Base-by-base conservation (phyloP, 352 stramenopile species). In the Globisporangium recalcitrans region DNA sequence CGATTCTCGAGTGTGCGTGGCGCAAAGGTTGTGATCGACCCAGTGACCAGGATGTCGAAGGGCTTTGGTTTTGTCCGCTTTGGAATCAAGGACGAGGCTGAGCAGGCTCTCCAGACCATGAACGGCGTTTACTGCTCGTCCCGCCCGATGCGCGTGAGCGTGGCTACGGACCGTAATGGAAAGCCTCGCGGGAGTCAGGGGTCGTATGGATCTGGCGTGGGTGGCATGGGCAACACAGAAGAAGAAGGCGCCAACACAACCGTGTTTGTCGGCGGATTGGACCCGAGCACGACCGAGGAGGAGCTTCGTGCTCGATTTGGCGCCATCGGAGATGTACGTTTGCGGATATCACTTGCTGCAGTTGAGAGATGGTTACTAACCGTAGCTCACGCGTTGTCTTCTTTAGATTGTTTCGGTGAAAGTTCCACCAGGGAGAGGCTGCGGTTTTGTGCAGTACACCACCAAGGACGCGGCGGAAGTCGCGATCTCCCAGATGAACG, bases 21-120 rank as follows among this genome's bases (percentile, higher is more conserved):
- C 14, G 88, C 90, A 60, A 97, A 97, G 64, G 76, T 97, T 16
- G 88, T 97, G 42, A 91, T 94, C 52, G 91, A 97, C 63, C 75
- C 83, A 21, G 65, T 91, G 16, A 97, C 89, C 34, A 85, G 91
- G 22, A 90, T 90, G 74, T 91, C 89, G 27, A 97, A 97, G 70
- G 89, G 90, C 34, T 97, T 97, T 64, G 91, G 90, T 26, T 97
- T 97, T 62, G 89, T 97, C 38, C 85, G 91, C 24, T 97, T 97
- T 68, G 74, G 75, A 14, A 77, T 76, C 58, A 95, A 97, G 59
- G 80, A 94, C 16, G 90, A 97, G 55, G 86, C 88, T 13, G 85
- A 96, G 36, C 77, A 86, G 65, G 91, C 90, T 10, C 63, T 97
- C 55, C 82, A 91, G 69, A 90, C 83, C 21, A 97, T 97, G 90